phyloP scores from a whole-genome alignment of 2,329 filamentous ascomycete species.

The Microdochium paspali region DNA sequence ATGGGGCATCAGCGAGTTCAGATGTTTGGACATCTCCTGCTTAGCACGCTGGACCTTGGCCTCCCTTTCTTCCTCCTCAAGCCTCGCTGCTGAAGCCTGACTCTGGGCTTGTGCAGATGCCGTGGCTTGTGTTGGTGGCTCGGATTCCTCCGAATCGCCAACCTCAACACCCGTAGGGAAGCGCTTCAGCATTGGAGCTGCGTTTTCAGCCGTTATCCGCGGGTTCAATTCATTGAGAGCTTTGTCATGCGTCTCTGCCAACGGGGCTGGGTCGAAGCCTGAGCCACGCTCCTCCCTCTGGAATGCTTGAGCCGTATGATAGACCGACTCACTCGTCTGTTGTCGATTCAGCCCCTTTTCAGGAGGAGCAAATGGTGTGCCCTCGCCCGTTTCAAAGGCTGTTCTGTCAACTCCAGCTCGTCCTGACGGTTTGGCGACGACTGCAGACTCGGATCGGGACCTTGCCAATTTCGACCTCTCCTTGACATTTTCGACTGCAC shows the following conservation, averaged over 20 bases:
- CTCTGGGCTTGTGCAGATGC: constrained; percentile 2
- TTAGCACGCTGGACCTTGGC: constrained; percentile 2
- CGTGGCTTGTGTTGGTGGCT: constrained; percentile 8
- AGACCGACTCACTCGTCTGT: constrained; percentile 17
- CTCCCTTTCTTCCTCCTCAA: constrained; percentile 9
- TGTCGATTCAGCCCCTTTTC: constrained; percentile 1
- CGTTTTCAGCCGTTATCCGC: background rate
- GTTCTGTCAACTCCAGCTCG: constrained; percentile 26
- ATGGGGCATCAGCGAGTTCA: constrained; percentile 13
- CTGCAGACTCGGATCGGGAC: constrained; percentile 9
- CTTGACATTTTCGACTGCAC: constrained; percentile 5
- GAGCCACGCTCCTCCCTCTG: constrained; percentile 15
- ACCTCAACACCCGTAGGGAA: constrained; percentile 25
- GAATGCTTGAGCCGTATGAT: constrained; percentile 31
- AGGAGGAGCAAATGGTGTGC: constrained; percentile 6
- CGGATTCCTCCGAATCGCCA: constrained; percentile 29
- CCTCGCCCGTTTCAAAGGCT: constrained; percentile 25
- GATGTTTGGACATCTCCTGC: constrained; percentile 12
- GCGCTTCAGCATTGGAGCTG: constrained; percentile 17
- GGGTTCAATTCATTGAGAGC: constrained; percentile 28
- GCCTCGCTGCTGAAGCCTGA: background rate
- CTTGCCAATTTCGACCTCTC: constrained; percentile 9
- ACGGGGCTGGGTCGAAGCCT: constrained; percentile 15
- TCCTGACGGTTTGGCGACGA: constrained; percentile 3
- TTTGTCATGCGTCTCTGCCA: constrained; percentile 30